Evolutionary conservation across 192 early-diverging fungal species (phyloP), one percentile per base, ranked within the genome.

Genomic region (Paraglomus brasilianum): DNA sequence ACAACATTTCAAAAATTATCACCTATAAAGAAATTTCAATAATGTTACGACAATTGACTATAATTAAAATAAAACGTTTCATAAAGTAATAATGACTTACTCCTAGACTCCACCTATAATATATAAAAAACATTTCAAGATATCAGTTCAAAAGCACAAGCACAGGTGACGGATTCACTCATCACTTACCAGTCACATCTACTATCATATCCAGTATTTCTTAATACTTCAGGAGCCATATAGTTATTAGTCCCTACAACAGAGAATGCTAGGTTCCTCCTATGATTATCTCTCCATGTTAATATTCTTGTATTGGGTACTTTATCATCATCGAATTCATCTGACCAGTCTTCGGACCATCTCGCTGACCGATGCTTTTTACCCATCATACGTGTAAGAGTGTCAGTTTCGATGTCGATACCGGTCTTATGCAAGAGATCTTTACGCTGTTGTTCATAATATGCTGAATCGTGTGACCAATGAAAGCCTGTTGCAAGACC

Each of bases 191-290:
- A 91, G 71, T 91, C 89, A 66, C 86, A 89, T 40, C 80, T 74
- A 13, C 62, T 70, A 55, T 80, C 73, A 47, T 78, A 79, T 42
- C 78, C 78, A 17, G 75, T 74, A 22, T 75, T 75, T 10, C 78
- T 72, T 53, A 96, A 80, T 19, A 95, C 87, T 74, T 96, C 94
- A 8, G 92, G 91, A 8, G 93, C 93, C 93, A 96, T 96, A 84
- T 96, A 96, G 77, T 96, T 93, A 43, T 93, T 92, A 39, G 87
- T 88, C 8, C 94, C 94, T 8, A 96, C 94, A 50, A 95, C 85
- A 0, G 91, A 92, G 71, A 86, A 93, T 2, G 87, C 92, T 73
- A 80, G 74, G 30, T 80, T 80, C 53, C 77, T 80, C 41, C 78
- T 64, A 55, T 80, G 71, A n/a, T 74, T 70, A 66, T 80, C 78